Percentiles rank a stretch among this genome's conserved stretches.
These are phyloP conservation scores for Entonaema liquescens DNA, from an alignment of 495 filamentous ascomycete genomes.

Conservation along the genomic window DNA sequence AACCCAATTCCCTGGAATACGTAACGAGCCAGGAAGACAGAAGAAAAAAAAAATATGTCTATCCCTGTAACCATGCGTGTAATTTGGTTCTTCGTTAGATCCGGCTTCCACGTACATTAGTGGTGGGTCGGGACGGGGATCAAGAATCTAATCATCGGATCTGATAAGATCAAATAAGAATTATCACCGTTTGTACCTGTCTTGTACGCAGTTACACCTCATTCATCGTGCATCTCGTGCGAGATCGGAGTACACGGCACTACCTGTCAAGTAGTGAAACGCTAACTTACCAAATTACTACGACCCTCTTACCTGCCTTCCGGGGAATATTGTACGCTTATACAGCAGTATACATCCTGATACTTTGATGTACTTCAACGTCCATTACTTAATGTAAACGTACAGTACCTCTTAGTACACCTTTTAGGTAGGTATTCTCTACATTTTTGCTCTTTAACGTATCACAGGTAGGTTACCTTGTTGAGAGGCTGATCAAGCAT, in stretches of 20 bases:
- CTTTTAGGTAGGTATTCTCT: no score
- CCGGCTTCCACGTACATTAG: background rate
- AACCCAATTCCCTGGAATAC: slow-evolving; percentile 5
- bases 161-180: slow-evolving; percentile 52
- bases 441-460: no score
- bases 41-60: background rate
- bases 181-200: background rate
- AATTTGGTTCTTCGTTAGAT: slow-evolving; percentile 11
- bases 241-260: slow-evolving; percentile 40
- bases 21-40: background rate
- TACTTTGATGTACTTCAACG: background rate
- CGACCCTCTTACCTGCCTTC: slow-evolving; percentile 3
- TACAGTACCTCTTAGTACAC: background rate
- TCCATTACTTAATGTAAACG: no score
- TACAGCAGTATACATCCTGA: slow-evolving; percentile 10
- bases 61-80: slow-evolving; percentile 23
- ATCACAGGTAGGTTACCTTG: no score
- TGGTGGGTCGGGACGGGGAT: slow-evolving; percentile 6
- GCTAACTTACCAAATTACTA: slow-evolving; percentile 12
- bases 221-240: slow-evolving; percentile 21
- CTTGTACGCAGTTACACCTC: background rate
- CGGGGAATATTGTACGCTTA: no score
- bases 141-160: slow-evolving; percentile 55
- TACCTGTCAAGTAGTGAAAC: background rate
- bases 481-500: no score